Evolutionary conservation across 768 basidiomycete species (phyloP).

Genomic region (Trichaptum fuscoviolaceum): DNA sequence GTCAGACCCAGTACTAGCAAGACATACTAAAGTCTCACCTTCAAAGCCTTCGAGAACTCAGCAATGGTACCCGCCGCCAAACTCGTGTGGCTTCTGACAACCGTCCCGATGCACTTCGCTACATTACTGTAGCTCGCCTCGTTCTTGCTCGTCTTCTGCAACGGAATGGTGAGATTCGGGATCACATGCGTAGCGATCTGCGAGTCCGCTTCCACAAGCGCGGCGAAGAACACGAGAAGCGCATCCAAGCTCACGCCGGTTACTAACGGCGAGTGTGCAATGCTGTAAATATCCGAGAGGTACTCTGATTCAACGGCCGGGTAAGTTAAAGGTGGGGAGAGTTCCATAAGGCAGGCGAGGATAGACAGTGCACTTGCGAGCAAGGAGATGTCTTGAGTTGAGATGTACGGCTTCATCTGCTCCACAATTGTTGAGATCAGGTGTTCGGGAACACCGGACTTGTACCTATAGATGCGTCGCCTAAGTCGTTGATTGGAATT

Average conservation of each 20-base stretch:
- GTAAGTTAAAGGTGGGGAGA: slow-evolving; percentile 64
- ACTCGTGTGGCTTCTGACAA: slow-evolving; percentile 64
- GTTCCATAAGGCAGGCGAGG: slow-evolving; percentile 61
- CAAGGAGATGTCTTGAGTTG: slow-evolving; percentile 69
- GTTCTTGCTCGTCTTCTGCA: slow-evolving; percentile 57
- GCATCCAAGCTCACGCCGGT: slow-evolving; percentile 77
- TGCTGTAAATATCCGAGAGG: slow-evolving; percentile 57
- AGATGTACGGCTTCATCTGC: slow-evolving; percentile 73
- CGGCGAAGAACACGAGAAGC: slow-evolving; percentile 74
- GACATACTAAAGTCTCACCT: slow-evolving; percentile 39
- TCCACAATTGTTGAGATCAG: slow-evolving; percentile 60
- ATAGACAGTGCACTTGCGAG: slow-evolving; percentile 68
- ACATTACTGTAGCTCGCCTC: slow-evolving; percentile 61
- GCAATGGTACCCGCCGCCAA: slow-evolving; percentile 81
- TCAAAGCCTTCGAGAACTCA: slow-evolving; percentile 77
- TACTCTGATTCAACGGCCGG: slow-evolving; percentile 71
- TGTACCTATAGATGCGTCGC: slow-evolving; percentile 34
- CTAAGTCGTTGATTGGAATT: slow-evolving; percentile 16
- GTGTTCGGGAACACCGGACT: slow-evolving; percentile 43
- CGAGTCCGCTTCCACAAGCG: slow-evolving; percentile 76
- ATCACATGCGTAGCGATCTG: slow-evolving; percentile 81
- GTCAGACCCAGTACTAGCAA: slow-evolving; percentile 1
- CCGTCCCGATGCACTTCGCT: slow-evolving; percentile 79
- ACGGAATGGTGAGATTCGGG: slow-evolving; percentile 61
- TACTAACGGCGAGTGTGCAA: slow-evolving; percentile 75